phyloP scores from a whole-genome alignment of 495 filamentous ascomycete species.

The Hypoxylon rickii region DNA sequence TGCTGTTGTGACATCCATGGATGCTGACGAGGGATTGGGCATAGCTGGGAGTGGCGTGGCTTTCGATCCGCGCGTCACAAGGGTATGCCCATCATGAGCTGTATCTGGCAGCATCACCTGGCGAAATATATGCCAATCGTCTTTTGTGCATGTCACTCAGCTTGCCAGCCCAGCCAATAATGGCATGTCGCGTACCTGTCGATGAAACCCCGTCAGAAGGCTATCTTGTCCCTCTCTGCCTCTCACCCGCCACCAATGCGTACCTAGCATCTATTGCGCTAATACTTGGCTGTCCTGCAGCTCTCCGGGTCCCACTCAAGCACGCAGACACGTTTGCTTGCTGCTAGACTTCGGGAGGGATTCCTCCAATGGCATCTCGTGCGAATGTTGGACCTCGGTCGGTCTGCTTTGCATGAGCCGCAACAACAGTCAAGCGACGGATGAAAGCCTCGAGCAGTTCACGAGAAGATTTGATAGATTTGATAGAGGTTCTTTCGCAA shows the following conservation, averaged over 20 bases:
- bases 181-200: slow-evolving; percentile 24
- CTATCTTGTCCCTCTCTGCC: slow-evolving; percentile 10
- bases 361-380: slow-evolving; percentile 16
- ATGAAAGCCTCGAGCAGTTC: neutral
- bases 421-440: neutral
- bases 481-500: too few species aligned
- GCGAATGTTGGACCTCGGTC: slow-evolving; percentile 17
- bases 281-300: slow-evolving; percentile 8
- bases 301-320: slow-evolving; percentile 21
- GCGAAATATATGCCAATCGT: slow-evolving; percentile 24
- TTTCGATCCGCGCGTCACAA: slow-evolving; percentile 20
- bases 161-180: slow-evolving; percentile 20
- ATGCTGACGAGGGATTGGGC: slow-evolving; percentile 7
- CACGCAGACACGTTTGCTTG: slow-evolving; percentile 19
- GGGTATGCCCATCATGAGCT: slow-evolving; percentile 21
- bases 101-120: slow-evolving; percentile 30
- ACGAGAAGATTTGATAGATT: too few species aligned
- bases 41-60: slow-evolving; percentile 13
- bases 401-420: slow-evolving; percentile 13
- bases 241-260: too few species aligned
- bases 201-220: slow-evolving; percentile 30
- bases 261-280: too few species aligned
- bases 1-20: neutral
- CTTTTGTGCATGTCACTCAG: slow-evolving; percentile 19
- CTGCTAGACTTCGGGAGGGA: slow-evolving; percentile 20